Percentiles rank a stretch among this genome's conserved stretches.
These are phyloP conservation scores for Curvularia eragrostidis DNA, from an alignment of 2,329 filamentous ascomycete species.

Conservation along the genomic window DNA sequence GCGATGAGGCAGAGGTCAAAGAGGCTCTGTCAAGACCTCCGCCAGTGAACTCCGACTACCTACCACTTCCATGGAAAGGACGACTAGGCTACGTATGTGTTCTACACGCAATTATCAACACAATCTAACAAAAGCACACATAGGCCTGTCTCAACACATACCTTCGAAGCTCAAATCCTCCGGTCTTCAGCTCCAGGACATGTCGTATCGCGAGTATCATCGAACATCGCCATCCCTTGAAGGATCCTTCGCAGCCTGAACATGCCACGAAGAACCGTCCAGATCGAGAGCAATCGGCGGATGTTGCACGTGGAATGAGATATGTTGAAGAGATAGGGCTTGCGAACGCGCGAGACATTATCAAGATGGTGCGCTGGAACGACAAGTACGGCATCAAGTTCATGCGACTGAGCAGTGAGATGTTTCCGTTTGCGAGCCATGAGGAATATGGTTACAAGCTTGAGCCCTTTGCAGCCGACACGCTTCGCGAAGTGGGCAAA, in stretches of 20 bases:
- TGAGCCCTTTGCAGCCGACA: slow-evolving; percentile 80
- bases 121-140: slow-evolving; percentile 26
- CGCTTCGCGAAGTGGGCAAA: slow-evolving; percentile 75
- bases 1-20: slow-evolving; percentile 64
- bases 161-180: slow-evolving; percentile 77
- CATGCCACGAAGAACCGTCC: slow-evolving; percentile 87
- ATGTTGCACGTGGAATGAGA: slow-evolving; percentile 69
- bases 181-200: slow-evolving; percentile 89
- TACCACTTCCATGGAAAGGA: slow-evolving; percentile 90
- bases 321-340: slow-evolving; percentile 81
- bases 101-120: slow-evolving; percentile 19
- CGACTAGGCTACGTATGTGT: slow-evolving; percentile 80
- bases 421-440: slow-evolving; percentile 96
- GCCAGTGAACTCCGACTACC: slow-evolving; percentile 79
- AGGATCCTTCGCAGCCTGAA: slow-evolving; percentile 75
- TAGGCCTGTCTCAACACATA: slow-evolving; percentile 93
- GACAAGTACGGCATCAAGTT: slow-evolving; percentile 91
- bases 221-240: slow-evolving; percentile 83
- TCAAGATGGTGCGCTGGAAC: slow-evolving; percentile 91
- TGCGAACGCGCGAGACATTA: slow-evolving; percentile 81
- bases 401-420: slow-evolving; percentile 89
- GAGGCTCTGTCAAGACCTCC: slow-evolving; percentile 69
- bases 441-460: slow-evolving; percentile 85
- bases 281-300: slow-evolving; percentile 72
- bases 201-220: slow-evolving; percentile 90